These are phyloP conservation scores for Epichloe coenophiala DNA, from an alignment of 2,329 filamentous ascomycete genomes.

Conservation along the genomic window DNA sequence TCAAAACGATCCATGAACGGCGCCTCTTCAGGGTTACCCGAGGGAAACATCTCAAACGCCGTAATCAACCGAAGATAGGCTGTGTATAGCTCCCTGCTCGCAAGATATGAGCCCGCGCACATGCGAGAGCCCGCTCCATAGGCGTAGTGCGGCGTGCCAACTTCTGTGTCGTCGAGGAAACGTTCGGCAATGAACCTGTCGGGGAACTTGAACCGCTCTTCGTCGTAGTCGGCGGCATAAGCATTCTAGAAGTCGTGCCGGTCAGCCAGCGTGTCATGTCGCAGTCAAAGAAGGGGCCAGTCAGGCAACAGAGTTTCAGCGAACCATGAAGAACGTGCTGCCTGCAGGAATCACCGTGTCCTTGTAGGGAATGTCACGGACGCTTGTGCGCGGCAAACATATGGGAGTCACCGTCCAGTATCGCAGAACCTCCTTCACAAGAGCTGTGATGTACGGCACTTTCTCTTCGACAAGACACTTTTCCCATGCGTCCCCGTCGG, in stretches of 20 bases:
- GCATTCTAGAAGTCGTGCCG: constrained; percentile 38
- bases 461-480: constrained; percentile 61
- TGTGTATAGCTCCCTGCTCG: constrained; percentile 49
- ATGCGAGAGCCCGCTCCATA: constrained; percentile 51
- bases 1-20: constrained; percentile 44
- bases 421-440: constrained; percentile 66
- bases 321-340: constrained; percentile 66
- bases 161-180: constrained; percentile 43
- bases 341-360: constrained; percentile 56
- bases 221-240: constrained; percentile 63
- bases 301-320: not conserved
- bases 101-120: constrained; percentile 50
- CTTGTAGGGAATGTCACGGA: constrained; percentile 59
- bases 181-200: constrained; percentile 53
- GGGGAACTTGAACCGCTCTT: constrained; percentile 51
- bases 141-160: constrained; percentile 46
- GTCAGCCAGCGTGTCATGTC: not conserved
- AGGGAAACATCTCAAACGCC: constrained; percentile 40
- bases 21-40: constrained; percentile 29
- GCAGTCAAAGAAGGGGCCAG: not conserved
- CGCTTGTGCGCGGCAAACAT: constrained; percentile 59
- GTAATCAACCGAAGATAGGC: constrained; percentile 45
- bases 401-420: constrained; percentile 74
- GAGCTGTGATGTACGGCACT: constrained; percentile 60
- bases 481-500: constrained; percentile 61